Conservation (phyloP, 345 rosid genomes). For the Rubroshorea leprosula region DNA sequence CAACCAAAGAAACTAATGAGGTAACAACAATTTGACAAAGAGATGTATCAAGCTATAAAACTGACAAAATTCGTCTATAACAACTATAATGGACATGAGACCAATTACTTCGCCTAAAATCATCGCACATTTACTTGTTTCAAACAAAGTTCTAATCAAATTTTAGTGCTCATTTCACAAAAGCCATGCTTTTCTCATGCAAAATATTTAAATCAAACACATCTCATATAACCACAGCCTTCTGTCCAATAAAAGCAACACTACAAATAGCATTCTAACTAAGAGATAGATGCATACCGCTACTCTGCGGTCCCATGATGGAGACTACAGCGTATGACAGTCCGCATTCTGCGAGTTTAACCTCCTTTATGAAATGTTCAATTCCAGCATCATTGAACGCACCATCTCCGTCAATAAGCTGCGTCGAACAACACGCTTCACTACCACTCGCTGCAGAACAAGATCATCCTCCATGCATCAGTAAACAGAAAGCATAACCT, state of each 20-base stretch:
- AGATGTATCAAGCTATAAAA: background rate
- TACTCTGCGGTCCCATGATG: constrained; percentile 99
- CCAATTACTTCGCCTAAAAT: background rate
- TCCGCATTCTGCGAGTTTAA: constrained; percentile 75
- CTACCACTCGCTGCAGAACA: constrained; percentile 31
- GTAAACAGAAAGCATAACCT: background rate
- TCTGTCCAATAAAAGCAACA: background rate
- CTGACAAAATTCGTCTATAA: background rate
- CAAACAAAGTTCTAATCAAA: background rate
- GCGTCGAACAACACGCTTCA: constrained; percentile 69
- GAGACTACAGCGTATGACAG: constrained; percentile 92
- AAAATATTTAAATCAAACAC: background rate
- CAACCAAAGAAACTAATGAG: background rate
- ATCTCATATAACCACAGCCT: background rate
- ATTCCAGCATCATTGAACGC: constrained; percentile 58
- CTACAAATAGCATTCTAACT: background rate
- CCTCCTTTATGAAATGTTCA: constrained; percentile 68
- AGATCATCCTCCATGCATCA: constrained; percentile 1
- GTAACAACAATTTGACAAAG: too few species aligned
- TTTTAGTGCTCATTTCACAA: too few species aligned
- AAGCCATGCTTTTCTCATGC: background rate
- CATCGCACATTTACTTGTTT: background rate
- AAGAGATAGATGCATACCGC: constrained; percentile 53
- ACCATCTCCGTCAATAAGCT: constrained; percentile 95
- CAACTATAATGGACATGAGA: background rate